A percentile compares a stretch with the other conserved stretches of the same genome.
Evolutionary conservation across 1,284 basidiomycete species (phyloP).

Genomic region (Tranzscheliella williamsii): DNA sequence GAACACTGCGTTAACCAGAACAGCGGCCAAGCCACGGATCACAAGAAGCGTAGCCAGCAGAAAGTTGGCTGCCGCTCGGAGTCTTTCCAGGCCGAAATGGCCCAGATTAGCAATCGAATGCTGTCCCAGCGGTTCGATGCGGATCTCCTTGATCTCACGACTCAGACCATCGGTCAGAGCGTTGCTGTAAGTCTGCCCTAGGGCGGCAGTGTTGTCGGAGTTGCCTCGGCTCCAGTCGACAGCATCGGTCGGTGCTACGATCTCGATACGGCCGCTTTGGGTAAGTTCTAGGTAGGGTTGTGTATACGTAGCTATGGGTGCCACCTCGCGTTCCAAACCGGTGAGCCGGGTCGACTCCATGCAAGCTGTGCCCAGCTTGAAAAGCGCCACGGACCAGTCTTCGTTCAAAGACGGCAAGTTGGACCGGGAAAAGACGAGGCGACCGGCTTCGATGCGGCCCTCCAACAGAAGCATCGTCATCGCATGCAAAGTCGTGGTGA

Average conservation of each 20-base stretch:
- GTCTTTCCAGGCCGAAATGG: conserved; percentile 9
- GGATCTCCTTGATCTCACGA: conserved; percentile 37
- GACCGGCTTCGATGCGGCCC: conserved; percentile 24
- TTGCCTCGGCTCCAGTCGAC: background rate
- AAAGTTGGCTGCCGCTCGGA: conserved; percentile 12
- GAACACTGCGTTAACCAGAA: conserved; percentile 3
- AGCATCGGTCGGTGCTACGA: conserved; percentile 19
- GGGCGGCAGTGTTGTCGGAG: background rate
- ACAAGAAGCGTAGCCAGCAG: conserved; percentile 8
- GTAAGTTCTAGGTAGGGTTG: conserved; percentile 50
- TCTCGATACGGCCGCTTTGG: conserved; percentile 17
- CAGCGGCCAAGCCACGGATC: conserved; percentile 4
- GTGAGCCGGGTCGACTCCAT: conserved; percentile 53
- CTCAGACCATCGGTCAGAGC: conserved; percentile 15
- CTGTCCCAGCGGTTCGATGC: conserved; percentile 13
- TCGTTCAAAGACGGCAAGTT: conserved; percentile 43
- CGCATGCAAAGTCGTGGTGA: conserved; percentile 46
- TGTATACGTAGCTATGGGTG: conserved; percentile 30
- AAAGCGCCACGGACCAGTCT: conserved; percentile 51
- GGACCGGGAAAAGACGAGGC: conserved; percentile 38
- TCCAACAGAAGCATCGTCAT: conserved; percentile 51
- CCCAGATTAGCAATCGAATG: conserved; percentile 3
- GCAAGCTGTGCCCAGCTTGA: conserved; percentile 56
- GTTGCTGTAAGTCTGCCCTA: background rate
- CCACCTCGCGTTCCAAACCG: conserved; percentile 46